Evolutionary conservation across 2,329 filamentous ascomycete genomes (phyloP), one percentile per base, ranked within the genome.

Genomic region (Mollisia scopiformis): DNA sequence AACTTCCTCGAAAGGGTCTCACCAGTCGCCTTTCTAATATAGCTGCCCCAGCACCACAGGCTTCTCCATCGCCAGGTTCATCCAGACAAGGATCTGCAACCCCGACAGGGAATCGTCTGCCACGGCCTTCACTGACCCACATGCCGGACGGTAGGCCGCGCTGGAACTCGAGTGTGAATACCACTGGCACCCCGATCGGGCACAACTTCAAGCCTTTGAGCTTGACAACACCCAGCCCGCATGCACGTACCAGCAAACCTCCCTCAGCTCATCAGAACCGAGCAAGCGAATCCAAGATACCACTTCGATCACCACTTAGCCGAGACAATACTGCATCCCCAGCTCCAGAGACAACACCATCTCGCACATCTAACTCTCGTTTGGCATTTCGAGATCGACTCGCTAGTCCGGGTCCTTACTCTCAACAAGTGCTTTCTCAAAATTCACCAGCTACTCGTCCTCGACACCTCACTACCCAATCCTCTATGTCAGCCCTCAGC

Each of bases 111-210:
- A 68, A 78, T 75, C 66, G 75, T 69, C 51, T 77, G 52, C 73
- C 81, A 57, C 78, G 82, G 54, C 78, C 83, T 58, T 71, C 77
- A 39, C 77, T 57, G 16, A 62, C 82, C 58, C 71, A 77, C 41
- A 77, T 80, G 1, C 79, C 79, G 21, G 77, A 83, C 59, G 80
- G 84, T 59, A 86, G 89, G 54, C 91, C 91, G 3, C 83, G 87
- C 60, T 95, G 91, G 91, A 94, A 88, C 71, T 72, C 70, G 11
- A 90, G 87, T 30, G 85, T 87, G 6, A 92, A 89, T 68, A 83
- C 84, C 4, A 77, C 77, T 6, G 83, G 87, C 62, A 78, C 87
- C n/a, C 82, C 88, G 31, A 83, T 85, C n/a, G 87, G 88, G 27
- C 87, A 90, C 73, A 85, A 86, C 72, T 89, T 87, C 76, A 88